Conservation (phyloP, 2,329 filamentous ascomycete genomes). For the Paecilomyces sp. region DNA sequence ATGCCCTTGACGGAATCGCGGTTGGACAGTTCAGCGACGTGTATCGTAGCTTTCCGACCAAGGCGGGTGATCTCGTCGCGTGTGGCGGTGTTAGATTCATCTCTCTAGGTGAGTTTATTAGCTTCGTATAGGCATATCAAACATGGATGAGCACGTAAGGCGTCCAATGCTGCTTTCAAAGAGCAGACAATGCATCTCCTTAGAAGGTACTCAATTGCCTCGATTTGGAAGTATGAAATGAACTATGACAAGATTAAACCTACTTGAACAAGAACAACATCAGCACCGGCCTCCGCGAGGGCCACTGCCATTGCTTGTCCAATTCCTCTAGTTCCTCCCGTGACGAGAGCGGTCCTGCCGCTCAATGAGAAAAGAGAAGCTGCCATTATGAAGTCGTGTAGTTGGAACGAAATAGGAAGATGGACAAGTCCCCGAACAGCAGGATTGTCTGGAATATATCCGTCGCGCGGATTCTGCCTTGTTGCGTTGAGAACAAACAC, state of each 20-base stretch:
- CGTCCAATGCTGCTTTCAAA: not conserved
- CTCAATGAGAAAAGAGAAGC: constrained; percentile 31
- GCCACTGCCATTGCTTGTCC: constrained; percentile 41
- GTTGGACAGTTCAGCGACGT: constrained; percentile 37
- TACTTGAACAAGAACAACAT: constrained; percentile 38
- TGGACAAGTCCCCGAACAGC: not conserved
- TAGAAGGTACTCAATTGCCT: too few species aligned
- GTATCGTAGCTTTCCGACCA: constrained; percentile 35
- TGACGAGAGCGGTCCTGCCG: constrained; percentile 39
- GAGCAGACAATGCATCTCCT: not conserved
- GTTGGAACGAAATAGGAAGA: not conserved
- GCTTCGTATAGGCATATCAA: not conserved
- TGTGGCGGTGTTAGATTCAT: constrained; percentile 42
- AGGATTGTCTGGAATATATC: constrained; percentile 9
- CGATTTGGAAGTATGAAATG: too few species aligned
- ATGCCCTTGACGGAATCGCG: constrained; percentile 33
- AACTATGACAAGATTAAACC: not conserved
- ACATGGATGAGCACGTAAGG: not conserved
- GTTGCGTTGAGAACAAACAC: not conserved
- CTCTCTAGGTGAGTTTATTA: constrained; percentile 35
- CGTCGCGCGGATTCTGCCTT: not conserved
- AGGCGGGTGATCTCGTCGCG: constrained; percentile 34
- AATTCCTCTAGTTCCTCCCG: constrained; percentile 42
- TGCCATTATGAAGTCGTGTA: constrained; percentile 15
- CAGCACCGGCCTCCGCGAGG: constrained; percentile 41